These are phyloP conservation scores for Cystobasidium tubakii DNA, from an alignment of 768 basidiomycete genomes.

Conservation along the genomic window DNA sequence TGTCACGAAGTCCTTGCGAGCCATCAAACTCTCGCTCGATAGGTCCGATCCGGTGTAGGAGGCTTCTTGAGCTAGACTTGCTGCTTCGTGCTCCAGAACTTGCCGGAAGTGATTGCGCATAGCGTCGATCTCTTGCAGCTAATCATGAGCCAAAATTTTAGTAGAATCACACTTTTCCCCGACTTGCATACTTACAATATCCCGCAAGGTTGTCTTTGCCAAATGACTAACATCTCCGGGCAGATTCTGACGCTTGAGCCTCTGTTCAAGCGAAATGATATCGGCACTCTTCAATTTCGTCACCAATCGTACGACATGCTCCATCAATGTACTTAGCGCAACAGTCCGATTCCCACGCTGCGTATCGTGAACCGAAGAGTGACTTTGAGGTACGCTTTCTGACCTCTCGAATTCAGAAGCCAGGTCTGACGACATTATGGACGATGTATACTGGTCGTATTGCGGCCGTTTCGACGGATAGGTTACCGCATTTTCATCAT, in stretches of 20 bases:
- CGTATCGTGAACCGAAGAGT: background rate
- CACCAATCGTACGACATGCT: conserved; percentile 60
- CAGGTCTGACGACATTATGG: conserved; percentile 26
- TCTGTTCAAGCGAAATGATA: conserved; percentile 75
- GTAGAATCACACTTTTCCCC: no score
- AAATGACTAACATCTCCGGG: conserved; percentile 74
- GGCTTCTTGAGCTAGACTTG: conserved; percentile 51
- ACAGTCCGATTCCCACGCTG: conserved; percentile 41
- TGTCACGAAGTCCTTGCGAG: conserved; percentile 71
- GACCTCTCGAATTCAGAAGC: conserved; percentile 26
- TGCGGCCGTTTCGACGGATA: background rate
- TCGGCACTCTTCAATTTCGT: conserved; percentile 67
- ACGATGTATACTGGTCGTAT: conserved; percentile 22
- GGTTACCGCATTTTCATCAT: background rate
- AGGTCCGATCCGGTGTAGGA: background rate
- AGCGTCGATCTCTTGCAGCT: conserved; percentile 57
- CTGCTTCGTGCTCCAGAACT: conserved; percentile 64
- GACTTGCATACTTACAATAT: conserved; percentile 60
- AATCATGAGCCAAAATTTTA: no score
- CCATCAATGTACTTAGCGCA: conserved; percentile 49
- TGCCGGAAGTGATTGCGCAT: conserved; percentile 70
- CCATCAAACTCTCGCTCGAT: conserved; percentile 49
- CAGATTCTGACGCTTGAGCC: conserved; percentile 83
- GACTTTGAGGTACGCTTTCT: conserved; percentile 5
- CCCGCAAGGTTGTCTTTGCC: conserved; percentile 70